phyloP scores from a whole-genome alignment of 306 rosid genomes.

The Vigna mungo region DNA sequence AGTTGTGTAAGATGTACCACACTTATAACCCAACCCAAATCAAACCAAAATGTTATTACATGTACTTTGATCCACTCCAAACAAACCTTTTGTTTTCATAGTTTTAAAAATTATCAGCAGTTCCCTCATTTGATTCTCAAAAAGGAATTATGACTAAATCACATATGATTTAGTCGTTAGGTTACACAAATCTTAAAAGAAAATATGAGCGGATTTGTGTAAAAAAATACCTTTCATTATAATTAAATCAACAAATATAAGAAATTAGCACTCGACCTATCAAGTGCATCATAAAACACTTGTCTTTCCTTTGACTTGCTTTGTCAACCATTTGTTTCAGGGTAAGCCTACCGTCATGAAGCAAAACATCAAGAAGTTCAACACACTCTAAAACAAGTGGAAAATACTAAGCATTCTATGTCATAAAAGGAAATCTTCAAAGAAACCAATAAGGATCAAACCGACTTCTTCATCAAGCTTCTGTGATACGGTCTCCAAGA shows the following conservation, averaged over 20 bases:
- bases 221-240: neutral
- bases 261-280: conserved; percentile 6
- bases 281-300: conserved; percentile 36
- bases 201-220: neutral
- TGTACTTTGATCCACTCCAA: conserved; percentile 28
- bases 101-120: conserved; percentile 1
- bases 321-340: conserved; percentile 72
- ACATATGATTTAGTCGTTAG: neutral
- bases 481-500: conserved; percentile 60
- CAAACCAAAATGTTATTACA: conserved; percentile 18
- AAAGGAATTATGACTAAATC: neutral
- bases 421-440: conserved; percentile 15
- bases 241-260: neutral
- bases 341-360: conserved; percentile 85
- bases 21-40: conserved; percentile 5
- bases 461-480: conserved; percentile 69
- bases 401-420: conserved; percentile 26
- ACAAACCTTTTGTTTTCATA: neutral
- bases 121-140: neutral
- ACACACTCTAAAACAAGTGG: conserved; percentile 60
- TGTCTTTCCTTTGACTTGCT: conserved; percentile 67
- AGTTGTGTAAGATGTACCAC: neutral
- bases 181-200: neutral
- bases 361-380: conserved; percentile 76
- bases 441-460: conserved; percentile 34